A percentile compares a stretch with the other conserved stretches of the same genome.
phyloP scores from a whole-genome alignment of 2,329 filamentous ascomycete genomes.

The Ophiostoma tasmaniense region DNA sequence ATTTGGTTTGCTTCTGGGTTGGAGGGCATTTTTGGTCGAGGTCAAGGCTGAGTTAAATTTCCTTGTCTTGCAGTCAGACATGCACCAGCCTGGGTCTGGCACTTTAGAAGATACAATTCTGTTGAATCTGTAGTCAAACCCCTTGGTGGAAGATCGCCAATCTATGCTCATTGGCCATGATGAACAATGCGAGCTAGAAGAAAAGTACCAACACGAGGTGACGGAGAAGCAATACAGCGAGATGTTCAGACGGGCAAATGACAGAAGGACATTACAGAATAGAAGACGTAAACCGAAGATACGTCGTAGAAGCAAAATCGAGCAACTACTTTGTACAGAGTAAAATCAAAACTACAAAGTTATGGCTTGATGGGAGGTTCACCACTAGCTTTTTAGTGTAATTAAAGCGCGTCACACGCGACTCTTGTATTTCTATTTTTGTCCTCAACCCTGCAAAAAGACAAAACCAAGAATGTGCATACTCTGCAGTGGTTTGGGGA shows the following conservation, averaged over 20 bases:
- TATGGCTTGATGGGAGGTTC: too few relatives aligned
- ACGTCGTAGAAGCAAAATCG: too few relatives aligned
- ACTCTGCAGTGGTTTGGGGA: not conserved
- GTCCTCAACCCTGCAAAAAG: not conserved
- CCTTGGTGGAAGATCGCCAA: not conserved
- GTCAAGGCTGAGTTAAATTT: not conserved
- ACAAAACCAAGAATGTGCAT: not conserved
- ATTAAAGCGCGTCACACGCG: not conserved
- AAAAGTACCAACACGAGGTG: not conserved
- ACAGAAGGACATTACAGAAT: too few relatives aligned
- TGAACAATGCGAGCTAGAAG: not conserved
- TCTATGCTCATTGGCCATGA: not conserved
- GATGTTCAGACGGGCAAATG: not conserved
- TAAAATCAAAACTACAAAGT: too few relatives aligned
- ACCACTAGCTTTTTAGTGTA: not conserved
- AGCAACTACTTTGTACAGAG: too few relatives aligned
- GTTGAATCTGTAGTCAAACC: too few relatives aligned
- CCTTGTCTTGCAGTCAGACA: not conserved
- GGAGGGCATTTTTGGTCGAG: not conserved
- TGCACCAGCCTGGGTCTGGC: not conserved
- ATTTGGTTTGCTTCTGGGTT: not conserved
- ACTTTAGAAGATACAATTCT: not conserved
- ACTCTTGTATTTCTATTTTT: slow-evolving; percentile 4
- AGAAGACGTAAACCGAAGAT: too few relatives aligned
- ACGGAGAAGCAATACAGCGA: not conserved